A percentile compares a stretch with the other conserved stretches of the same genome.
Conservation (phyloP, 371 early-diverging fungal species). For the Mucor piriformis region DNA sequence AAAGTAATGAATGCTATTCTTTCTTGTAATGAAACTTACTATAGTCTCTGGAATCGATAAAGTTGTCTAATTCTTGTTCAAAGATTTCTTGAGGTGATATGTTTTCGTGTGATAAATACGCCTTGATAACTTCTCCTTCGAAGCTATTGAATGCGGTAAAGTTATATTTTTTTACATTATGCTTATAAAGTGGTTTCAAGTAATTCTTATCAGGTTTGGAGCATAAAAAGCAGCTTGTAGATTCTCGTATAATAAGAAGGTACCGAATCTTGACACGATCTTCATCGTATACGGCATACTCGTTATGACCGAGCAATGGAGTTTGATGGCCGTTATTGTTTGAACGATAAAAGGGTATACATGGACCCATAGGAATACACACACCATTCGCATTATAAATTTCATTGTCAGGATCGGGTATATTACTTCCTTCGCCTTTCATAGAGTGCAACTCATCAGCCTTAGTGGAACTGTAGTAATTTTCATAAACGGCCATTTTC, state of each 20-base stretch:
- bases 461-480: neutral
- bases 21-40: conserved; percentile 46
- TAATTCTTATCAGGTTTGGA: neutral
- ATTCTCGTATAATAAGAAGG: conserved; percentile 51
- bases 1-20: no score
- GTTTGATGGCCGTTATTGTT: neutral
- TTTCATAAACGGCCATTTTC: conserved; percentile 9
- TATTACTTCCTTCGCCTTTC: conserved; percentile 49
- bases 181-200: conserved; percentile 27
- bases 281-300: conserved; percentile 62
- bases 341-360: conserved; percentile 5
- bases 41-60: conserved; percentile 18
- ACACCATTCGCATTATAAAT: conserved; percentile 41
- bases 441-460: conserved; percentile 28
- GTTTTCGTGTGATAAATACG: conserved; percentile 24
- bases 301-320: conserved; percentile 45
- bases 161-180: conserved; percentile 10
- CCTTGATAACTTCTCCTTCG: conserved; percentile 29
- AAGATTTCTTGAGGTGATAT: conserved; percentile 27
- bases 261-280: conserved; percentile 58
- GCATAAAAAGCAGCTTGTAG: conserved; percentile 47
- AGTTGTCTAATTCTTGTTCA: conserved; percentile 26
- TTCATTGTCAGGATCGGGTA: conserved; percentile 40
- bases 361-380: conserved; percentile 51
- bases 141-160: conserved; percentile 24